Conservation (phyloP, 805 yeast species). For the Saccharomycopsis microspora region DNA sequence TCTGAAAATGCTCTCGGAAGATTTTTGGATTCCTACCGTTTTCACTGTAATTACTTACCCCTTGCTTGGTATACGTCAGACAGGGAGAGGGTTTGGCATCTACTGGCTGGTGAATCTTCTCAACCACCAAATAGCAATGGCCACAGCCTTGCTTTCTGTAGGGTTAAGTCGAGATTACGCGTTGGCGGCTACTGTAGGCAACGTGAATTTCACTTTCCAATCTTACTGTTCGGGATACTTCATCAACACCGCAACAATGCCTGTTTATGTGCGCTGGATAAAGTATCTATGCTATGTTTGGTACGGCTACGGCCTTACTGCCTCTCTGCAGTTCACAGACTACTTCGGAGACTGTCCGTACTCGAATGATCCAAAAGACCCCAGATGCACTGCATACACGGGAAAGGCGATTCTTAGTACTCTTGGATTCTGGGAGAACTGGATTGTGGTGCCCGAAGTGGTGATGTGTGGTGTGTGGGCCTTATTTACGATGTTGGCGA, state of each 20-base stretch:
- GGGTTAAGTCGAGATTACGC: slow-evolving; percentile 52
- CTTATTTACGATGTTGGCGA: slow-evolving; percentile 40
- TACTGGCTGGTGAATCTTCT: slow-evolving; percentile 51
- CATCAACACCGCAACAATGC: slow-evolving; percentile 61
- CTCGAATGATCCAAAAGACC: slow-evolving; percentile 19
- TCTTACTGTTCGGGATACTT: slow-evolving; percentile 76
- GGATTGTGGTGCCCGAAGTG: slow-evolving; percentile 58
- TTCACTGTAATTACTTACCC: slow-evolving; percentile 57
- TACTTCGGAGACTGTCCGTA: slow-evolving; percentile 47
- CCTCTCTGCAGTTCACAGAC: slow-evolving; percentile 54
- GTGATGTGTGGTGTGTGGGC: slow-evolving; percentile 47
- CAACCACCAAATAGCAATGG: slow-evolving; percentile 43
- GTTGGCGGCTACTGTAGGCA: slow-evolving; percentile 48
- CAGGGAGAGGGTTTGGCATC: slow-evolving; percentile 41
- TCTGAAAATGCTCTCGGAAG: slow-evolving; percentile 58
- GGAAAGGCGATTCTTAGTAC: slow-evolving; percentile 43
- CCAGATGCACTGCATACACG: slow-evolving; percentile 35
- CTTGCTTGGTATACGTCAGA: slow-evolving; percentile 60
- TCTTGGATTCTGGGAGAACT: slow-evolving; percentile 51
- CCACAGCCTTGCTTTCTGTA: slow-evolving; percentile 39
- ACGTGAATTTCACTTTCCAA: slow-evolving; percentile 57
- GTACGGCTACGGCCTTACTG: slow-evolving; percentile 64
- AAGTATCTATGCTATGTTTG: slow-evolving; percentile 67
- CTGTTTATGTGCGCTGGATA: slow-evolving; percentile 81
- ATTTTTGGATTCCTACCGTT: slow-evolving; percentile 46